Percentiles rank a stretch among this genome's conserved stretches.
Evolutionary conservation across 371 early-diverging fungal species (phyloP).

Genomic region (Actinomortierella ambigua): DNA sequence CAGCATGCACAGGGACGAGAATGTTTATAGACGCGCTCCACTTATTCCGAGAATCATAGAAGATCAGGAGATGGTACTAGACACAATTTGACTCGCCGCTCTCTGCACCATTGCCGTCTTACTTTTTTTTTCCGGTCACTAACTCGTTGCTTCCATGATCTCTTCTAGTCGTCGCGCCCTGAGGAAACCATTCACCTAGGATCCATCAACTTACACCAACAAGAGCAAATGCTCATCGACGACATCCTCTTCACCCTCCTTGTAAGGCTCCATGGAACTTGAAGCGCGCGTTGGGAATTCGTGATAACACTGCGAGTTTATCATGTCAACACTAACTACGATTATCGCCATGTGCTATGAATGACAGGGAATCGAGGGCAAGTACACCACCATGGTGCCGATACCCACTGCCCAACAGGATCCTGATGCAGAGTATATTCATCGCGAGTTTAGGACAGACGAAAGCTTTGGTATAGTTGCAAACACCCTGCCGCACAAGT

Average conservation of each 20-base stretch:
- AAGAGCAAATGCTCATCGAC: constrained; percentile 86
- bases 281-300: too few species aligned
- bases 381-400: constrained; percentile 57
- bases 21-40: too few species aligned
- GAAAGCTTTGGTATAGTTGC: constrained; percentile 26
- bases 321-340: too few species aligned
- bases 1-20: too few species aligned
- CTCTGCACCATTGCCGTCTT: background rate
- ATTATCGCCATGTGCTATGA: too few species aligned
- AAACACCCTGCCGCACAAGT: constrained; percentile 43
- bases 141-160: background rate
- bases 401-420: constrained; percentile 10
- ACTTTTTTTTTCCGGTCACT: background rate
- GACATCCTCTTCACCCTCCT: constrained; percentile 87
- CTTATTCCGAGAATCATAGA: too few species aligned
- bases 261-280: constrained; percentile 55
- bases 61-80: too few species aligned
- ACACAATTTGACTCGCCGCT: too few species aligned
- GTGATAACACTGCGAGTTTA: too few species aligned
- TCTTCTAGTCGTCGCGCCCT: background rate
- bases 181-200: constrained; percentile 5
- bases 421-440: constrained; percentile 36
- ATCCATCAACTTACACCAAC: constrained; percentile 48
- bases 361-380: constrained; percentile 89
- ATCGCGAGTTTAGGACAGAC: constrained; percentile 24